phyloP scores from a whole-genome alignment of 2,329 filamentous ascomycete species.

The Phaeophleospora eucalypticola region DNA sequence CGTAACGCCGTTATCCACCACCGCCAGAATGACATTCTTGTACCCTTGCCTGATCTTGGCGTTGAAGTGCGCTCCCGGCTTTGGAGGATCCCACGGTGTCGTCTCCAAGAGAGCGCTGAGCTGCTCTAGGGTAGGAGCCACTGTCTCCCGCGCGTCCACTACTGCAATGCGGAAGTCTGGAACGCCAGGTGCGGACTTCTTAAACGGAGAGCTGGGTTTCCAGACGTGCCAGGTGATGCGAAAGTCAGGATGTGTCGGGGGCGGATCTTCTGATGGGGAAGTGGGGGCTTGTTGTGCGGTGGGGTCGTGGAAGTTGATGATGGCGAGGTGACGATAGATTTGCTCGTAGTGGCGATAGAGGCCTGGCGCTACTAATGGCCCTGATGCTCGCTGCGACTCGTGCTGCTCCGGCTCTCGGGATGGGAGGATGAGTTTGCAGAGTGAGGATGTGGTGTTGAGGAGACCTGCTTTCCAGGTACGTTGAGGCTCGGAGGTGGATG shows the following conservation, averaged over 20 bases:
- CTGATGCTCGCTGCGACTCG: slow-evolving; percentile 28
- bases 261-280: slow-evolving; percentile 33
- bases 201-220: slow-evolving; percentile 66
- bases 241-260: slow-evolving; percentile 50
- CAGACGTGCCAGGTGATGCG: slow-evolving; percentile 76
- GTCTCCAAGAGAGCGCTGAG: slow-evolving; percentile 67
- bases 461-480: slow-evolving; percentile 34
- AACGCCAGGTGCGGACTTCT: slow-evolving; percentile 70
- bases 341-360: slow-evolving; percentile 55
- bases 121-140: slow-evolving; percentile 69
- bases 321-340: slow-evolving; percentile 70
- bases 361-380: slow-evolving; percentile 49
- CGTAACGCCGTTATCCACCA: slow-evolving; percentile 84
- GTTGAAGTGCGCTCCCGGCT: slow-evolving; percentile 56
- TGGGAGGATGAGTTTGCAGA: slow-evolving; percentile 16
- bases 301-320: slow-evolving; percentile 69
- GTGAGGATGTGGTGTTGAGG: slow-evolving; percentile 22
- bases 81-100: slow-evolving; percentile 63
- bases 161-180: slow-evolving; percentile 86
- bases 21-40: slow-evolving; percentile 76
- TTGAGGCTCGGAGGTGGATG: slow-evolving; percentile 2
- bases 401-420: slow-evolving; percentile 4
- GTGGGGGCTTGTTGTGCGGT: slow-evolving; percentile 25
- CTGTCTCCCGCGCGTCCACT: slow-evolving; percentile 67
- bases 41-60: slow-evolving; percentile 78